Evolutionary conservation across 768 basidiomycete genomes (phyloP), one percentile per base, ranked within the genome.

Genomic region (Kwoniella dejecticola): DNA sequence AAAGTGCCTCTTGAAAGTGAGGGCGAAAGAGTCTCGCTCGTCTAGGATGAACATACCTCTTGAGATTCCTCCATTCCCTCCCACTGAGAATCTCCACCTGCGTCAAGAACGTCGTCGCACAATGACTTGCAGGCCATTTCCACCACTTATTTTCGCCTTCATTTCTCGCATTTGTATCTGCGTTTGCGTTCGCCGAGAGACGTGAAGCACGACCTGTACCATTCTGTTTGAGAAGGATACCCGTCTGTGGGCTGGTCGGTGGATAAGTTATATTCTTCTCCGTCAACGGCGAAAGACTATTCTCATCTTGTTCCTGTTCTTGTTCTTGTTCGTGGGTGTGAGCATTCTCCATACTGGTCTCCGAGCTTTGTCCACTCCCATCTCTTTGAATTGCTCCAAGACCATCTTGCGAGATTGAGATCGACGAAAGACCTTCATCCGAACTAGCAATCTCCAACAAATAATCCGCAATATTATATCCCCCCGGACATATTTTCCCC

Each of bases 401-500:
- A 30, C 46, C 19, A 27, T 11, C 15, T 41, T 26, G 26, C 15
- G 56, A 38, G 7, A 1, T 12, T 31, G 19, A 36, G 23, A 50
- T 19, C 29, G 13, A 60, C 54, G 2, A 23, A 11, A 21, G 36
- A 27, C 17, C 19, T 3, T 63, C 30, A 33, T 46, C 47, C 0
- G 54, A 85, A 69, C 85, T 88, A 1, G 92, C 92, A 52, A 97
- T 83, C 67, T 96, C 93, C 21, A 97, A 82, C 11, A 96, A 83
- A 71, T 94, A 90, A 75, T 97, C 94, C 0, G 94, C 92, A 17
- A 94, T 84, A 69, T 96, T 96, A 80, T 94, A 93, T 0, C 90
- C 91, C 49, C 86, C 82, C 7, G 85, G 88, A 70, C 87, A 91
- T 10, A 83, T 79, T 41, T 62, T 64, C 4, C 83, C 83, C 23